Evolutionary conservation across 768 basidiomycete species (phyloP).

Genomic region (Lactarius trivialis): DNA sequence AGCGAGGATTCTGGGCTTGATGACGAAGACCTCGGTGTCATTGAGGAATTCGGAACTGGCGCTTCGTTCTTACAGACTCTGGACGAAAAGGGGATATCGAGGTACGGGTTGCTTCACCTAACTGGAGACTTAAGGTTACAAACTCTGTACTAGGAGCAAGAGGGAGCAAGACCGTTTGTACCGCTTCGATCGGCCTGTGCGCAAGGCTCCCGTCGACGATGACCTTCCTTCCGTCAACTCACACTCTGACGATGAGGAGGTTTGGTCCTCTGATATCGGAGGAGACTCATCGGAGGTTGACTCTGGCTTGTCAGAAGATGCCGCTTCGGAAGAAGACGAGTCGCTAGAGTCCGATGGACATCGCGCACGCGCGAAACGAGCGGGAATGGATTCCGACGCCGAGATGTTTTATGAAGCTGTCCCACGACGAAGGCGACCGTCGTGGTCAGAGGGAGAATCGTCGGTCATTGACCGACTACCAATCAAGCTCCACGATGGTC

Average conservation of each 20-base stretch:
- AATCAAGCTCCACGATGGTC: constrained; percentile 81
- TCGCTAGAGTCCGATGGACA: constrained; percentile 20
- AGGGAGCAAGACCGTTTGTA: constrained; percentile 72
- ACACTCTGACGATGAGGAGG: constrained; percentile 51
- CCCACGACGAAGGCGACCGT: constrained; percentile 46
- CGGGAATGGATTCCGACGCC: constrained; percentile 40
- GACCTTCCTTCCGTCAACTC: constrained; percentile 67
- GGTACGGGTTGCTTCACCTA: constrained; percentile 40
- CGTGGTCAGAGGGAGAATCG: constrained; percentile 41
- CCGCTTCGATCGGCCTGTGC: constrained; percentile 53
- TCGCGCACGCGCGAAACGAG: constrained; percentile 22
- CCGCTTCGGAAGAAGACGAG: constrained; percentile 28
- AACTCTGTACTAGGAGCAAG: constrained; percentile 56
- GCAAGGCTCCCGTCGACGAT: constrained; percentile 39
- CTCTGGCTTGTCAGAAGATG: constrained; percentile 28
- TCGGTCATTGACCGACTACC: constrained; percentile 61
- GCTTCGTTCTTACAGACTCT: constrained; percentile 62
- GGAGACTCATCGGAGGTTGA: constrained; percentile 25
- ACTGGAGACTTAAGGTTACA: constrained; percentile 10
- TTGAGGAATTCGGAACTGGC: constrained; percentile 57
- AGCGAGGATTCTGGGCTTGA: constrained; percentile 45
- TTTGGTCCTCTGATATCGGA: constrained; percentile 43
- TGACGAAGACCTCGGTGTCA: constrained; percentile 63
- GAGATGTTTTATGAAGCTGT: constrained; percentile 72
- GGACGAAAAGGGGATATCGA: constrained; percentile 74